phyloP scores from a whole-genome alignment of 2,329 filamentous ascomycete genomes.

The Stemphylium vesicarium region DNA sequence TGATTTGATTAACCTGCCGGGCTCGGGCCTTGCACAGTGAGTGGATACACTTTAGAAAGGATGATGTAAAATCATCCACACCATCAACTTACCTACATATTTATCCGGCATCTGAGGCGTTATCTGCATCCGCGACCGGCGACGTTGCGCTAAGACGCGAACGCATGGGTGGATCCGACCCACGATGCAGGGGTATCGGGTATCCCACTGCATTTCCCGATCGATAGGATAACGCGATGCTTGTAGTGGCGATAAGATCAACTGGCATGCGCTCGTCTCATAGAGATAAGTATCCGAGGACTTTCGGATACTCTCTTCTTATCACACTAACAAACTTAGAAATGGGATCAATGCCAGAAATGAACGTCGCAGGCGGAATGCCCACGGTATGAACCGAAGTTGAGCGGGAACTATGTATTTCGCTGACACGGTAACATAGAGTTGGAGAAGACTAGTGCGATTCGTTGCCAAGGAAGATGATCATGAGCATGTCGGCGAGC shows the following conservation, averaged over 20 bases:
- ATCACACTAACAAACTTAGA: no score
- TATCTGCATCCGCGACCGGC: neutral
- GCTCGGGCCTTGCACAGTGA: no score
- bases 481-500: slow-evolving; percentile 22
- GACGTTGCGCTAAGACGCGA: neutral
- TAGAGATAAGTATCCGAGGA: neutral
- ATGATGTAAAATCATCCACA: no score
- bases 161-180: neutral
- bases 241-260: neutral
- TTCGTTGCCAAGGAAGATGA: slow-evolving; percentile 25
- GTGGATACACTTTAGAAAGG: no score
- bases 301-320: neutral
- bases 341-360: slow-evolving; percentile 6
- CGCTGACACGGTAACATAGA: neutral
- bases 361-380: neutral
- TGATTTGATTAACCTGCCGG: no score
- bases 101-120: neutral
- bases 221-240: neutral
- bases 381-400: slow-evolving; percentile 1
- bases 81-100: no score
- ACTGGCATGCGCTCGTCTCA: neutral
- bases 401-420: neutral
- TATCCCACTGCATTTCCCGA: neutral
- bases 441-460: slow-evolving; percentile 21
- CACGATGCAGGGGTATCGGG: slow-evolving; percentile 3